Evolutionary conservation across 2,329 filamentous ascomycete genomes (phyloP).

Genomic region (Pestalotiopsis sp.): DNA sequence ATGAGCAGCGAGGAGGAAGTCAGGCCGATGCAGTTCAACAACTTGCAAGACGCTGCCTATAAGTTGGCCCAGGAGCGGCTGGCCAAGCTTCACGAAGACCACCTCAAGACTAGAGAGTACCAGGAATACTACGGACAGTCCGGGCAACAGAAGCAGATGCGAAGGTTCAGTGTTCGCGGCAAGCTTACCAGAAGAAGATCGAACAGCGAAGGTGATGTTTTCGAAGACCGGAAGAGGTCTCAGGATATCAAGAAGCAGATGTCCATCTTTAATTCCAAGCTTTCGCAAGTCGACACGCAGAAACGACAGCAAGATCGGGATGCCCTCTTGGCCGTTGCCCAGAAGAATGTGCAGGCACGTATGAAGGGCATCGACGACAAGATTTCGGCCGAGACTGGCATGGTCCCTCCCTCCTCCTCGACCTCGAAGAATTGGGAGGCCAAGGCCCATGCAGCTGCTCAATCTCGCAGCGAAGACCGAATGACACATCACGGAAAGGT

Average conservation of each 20-base stretch:
- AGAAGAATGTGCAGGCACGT: conserved; percentile 80
- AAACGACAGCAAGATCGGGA: conserved; percentile 79
- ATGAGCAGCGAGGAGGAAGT: conserved; percentile 38
- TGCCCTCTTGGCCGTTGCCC: conserved; percentile 75
- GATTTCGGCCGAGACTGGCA: conserved; percentile 76
- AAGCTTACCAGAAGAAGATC: conserved; percentile 66
- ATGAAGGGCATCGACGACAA: conserved; percentile 83
- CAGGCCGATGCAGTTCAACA: conserved; percentile 59
- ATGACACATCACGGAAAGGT: conserved; percentile 58
- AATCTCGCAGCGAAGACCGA: conserved; percentile 65
- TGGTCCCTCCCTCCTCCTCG: conserved; percentile 68
- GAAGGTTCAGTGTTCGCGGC: conserved; percentile 53
- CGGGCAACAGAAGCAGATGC: conserved; percentile 46
- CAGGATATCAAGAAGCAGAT: conserved; percentile 77
- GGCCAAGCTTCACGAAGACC: conserved; percentile 76
- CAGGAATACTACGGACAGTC: conserved; percentile 74
- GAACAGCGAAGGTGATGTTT: conserved; percentile 66
- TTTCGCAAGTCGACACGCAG: conserved; percentile 71
- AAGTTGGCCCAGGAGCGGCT: conserved; percentile 83
- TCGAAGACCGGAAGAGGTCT: conserved; percentile 70
- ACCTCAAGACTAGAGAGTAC: conserved; percentile 64
- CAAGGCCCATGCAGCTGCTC: conserved; percentile 72
- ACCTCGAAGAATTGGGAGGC: conserved; percentile 79
- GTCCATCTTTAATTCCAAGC: conserved; percentile 71
- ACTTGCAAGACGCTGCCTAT: conserved; percentile 84